Conservation (phyloP, 1,139 yeast genomes). For the Saccharomyces hybrid region DNA sequence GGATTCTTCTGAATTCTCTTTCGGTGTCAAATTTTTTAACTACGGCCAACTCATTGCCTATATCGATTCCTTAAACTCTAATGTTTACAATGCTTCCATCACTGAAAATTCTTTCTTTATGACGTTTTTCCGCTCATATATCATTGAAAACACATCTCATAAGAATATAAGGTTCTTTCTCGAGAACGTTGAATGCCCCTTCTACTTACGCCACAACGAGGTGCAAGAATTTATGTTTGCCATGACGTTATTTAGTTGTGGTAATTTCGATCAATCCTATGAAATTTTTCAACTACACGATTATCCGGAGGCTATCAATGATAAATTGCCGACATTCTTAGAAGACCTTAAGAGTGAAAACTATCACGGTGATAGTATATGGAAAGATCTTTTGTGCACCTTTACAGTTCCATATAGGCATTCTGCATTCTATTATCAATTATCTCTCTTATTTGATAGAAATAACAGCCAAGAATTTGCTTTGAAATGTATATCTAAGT, state of each 20-base stretch:
- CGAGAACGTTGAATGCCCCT: slow-evolving; percentile 16
- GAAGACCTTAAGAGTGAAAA: slow-evolving; percentile 10
- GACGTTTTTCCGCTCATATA: slow-evolving; percentile 10
- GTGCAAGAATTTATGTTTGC: slow-evolving; percentile 26
- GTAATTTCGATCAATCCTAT: slow-evolving; percentile 20
- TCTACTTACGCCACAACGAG: slow-evolving; percentile 16
- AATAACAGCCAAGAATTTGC: slow-evolving; percentile 18
- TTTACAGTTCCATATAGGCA: slow-evolving; percentile 12
- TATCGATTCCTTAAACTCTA: slow-evolving; percentile 14
- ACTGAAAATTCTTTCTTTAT: slow-evolving; percentile 18
- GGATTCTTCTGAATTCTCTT: slow-evolving; percentile 18
- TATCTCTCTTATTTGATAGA: slow-evolving; percentile 18
- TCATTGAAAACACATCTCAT: slow-evolving; percentile 14
- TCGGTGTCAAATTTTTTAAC: slow-evolving; percentile 22
- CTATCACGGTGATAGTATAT: slow-evolving; percentile 10
- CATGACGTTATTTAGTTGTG: slow-evolving; percentile 23
- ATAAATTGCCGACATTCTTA: slow-evolving; percentile 18
- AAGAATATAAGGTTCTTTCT: slow-evolving; percentile 12
- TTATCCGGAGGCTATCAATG: slow-evolving; percentile 13
- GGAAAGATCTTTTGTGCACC: slow-evolving; percentile 21
- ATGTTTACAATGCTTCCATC: slow-evolving; percentile 14
- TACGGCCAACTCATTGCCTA: slow-evolving; percentile 22
- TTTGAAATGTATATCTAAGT: slow-evolving; percentile 24
- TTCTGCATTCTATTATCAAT: slow-evolving; percentile 17
- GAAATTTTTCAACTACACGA: slow-evolving; percentile 22